Evolutionary conservation across 2,329 filamentous ascomycete species (phyloP), one percentile per base, ranked within the genome.

Genomic region (Truncatella angustata): DNA sequence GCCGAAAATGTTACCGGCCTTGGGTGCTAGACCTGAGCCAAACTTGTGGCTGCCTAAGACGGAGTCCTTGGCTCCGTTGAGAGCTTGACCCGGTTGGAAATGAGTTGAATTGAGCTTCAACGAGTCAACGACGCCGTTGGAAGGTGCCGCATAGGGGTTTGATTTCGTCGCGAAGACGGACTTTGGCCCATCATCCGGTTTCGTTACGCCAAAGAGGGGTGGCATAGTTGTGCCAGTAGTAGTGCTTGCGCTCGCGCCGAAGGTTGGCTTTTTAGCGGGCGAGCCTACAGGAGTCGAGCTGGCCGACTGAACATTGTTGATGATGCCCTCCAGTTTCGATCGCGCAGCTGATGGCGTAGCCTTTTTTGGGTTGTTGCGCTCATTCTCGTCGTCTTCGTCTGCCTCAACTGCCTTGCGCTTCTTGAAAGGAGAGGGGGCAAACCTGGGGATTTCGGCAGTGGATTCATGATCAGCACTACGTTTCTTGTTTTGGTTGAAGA

Each of bases 261-360:
- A 50, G 35, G 58, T n/a, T 26, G 56, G 49, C 40, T 51, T 56
- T 50, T 67, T 67, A 3, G 53, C 28, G 7, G 64, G 59, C 6
- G 68, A 59, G 12, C 58, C 51, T 4, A 66, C 46, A 34, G 71
- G 63, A 9, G 68, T 59, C 6, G 60, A 50, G 11, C 54, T 64
- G 21, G 63, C 60, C 30, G 65, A 66, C 18, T 69, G 67, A 3
- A 75, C 62, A 51, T 77, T 80, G 63, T 81, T 81, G 50, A 79
- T 74, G 54, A 82, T 78, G 62, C 75, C 79, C 58, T 82, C 81
- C 43, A 85, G 81, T 20, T 82, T 70, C 11, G 77, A 74, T 56
- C 78, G 80, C 28, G 81, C 80, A 6, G 77, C 73, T 2, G 80
- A 83, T 4, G 79, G 71, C 2, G 76, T 70, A 6, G 77, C 64